Evolutionary conservation across 441 rosid species (phyloP).

Genomic region (Corymbia calophylla): DNA sequence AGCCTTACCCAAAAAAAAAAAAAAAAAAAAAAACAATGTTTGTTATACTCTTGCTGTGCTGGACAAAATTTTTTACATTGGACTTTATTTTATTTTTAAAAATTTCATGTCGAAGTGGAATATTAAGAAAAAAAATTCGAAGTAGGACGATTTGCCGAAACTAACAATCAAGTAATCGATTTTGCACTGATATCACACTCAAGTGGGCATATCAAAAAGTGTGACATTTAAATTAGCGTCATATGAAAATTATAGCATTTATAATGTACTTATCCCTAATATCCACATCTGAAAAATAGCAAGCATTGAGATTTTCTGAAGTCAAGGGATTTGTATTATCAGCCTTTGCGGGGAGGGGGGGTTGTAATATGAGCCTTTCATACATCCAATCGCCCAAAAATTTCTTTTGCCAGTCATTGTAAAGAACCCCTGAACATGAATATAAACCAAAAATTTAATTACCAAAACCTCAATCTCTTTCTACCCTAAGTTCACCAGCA

Average conservation of each 20-base stretch:
- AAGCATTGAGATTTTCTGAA: not conserved
- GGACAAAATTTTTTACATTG: not conserved
- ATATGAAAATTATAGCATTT: too few species aligned
- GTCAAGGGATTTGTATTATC: not conserved
- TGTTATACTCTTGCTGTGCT: not conserved
- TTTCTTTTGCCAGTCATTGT: not conserved
- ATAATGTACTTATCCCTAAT: not conserved
- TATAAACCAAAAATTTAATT: not conserved
- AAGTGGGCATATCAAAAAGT: not conserved
- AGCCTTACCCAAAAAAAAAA: too few species aligned
- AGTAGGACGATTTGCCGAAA: not conserved
- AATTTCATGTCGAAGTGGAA: not conserved
- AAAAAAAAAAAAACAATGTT: too few species aligned
- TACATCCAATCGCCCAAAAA: not conserved
- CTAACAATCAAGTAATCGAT: not conserved
- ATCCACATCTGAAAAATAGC: not conserved
- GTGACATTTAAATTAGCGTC: too few species aligned
- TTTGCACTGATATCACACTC: not conserved
- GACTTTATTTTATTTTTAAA: not conserved
- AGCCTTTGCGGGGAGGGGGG: not conserved
- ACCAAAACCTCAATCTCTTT: not conserved
- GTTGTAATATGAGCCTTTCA: not conserved
- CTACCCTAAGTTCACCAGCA: not conserved
- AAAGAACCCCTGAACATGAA: not conserved
- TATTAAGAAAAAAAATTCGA: not conserved